These are phyloP conservation scores for Sporothrix pallida DNA, from an alignment of 2,329 filamentous ascomycete genomes.

Conservation along the genomic window DNA sequence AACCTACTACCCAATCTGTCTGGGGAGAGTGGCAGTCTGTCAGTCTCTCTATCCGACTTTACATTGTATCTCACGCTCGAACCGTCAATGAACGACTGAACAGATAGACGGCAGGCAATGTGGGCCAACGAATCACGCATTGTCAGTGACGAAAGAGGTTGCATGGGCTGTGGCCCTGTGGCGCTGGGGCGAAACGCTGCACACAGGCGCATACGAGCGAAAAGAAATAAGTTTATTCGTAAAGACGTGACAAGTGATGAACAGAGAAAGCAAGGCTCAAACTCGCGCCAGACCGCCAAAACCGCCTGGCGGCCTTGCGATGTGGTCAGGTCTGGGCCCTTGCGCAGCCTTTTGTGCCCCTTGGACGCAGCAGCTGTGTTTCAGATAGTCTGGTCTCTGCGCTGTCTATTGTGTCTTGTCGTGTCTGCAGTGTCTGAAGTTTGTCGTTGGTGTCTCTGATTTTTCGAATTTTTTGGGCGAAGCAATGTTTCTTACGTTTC, in stretches of 20 bases:
- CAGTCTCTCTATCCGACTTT: neutral
- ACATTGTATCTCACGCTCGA: no score
- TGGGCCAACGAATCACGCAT: slow-evolving; percentile 2
- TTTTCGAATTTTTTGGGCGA: neutral
- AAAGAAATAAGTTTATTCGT: neutral
- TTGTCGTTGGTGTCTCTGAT: neutral
- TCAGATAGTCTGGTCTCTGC: slow-evolving; percentile 5
- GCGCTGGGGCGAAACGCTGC: no score
- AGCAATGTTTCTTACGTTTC: neutral
- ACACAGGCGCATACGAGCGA: neutral
- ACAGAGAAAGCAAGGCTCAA: neutral
- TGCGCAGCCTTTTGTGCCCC: neutral
- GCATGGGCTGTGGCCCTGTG: neutral
- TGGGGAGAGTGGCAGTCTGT: neutral
- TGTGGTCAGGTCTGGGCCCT: slow-evolving; percentile 8
- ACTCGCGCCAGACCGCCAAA: neutral
- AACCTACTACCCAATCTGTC: slow-evolving; percentile 2
- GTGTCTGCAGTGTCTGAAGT: slow-evolving; percentile 1
- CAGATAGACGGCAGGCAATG: neutral
- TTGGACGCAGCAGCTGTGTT: slow-evolving; percentile 16
- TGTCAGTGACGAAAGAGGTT: slow-evolving; percentile 8
- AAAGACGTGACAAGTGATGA: neutral
- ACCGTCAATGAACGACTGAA: neutral
- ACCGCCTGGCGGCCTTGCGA: no score
- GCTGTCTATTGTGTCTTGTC: neutral